These are phyloP conservation scores for Orbilia blumenaviensis DNA, from an alignment of 2,329 filamentous ascomycete species.

Conservation along the genomic window DNA sequence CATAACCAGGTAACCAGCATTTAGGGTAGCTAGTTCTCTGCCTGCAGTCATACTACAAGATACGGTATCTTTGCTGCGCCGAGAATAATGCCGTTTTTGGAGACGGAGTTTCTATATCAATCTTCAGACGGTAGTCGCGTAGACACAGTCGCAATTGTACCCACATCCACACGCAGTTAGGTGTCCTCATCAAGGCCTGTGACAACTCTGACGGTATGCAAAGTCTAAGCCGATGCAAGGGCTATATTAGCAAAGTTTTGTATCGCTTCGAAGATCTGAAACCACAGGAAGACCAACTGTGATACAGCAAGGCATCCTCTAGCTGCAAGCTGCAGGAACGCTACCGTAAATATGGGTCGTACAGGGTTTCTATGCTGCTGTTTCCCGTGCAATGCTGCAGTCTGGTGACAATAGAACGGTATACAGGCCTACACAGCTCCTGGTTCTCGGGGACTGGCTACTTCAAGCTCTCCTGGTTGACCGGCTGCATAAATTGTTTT, in stretches of 20 bases:
- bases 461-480: background rate
- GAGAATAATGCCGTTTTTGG: background rate
- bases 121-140: conserved; percentile 7
- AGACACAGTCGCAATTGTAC: conserved; percentile 3
- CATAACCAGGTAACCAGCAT: background rate
- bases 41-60: conserved; percentile 36
- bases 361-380: conserved; percentile 12
- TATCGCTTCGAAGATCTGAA: conserved; percentile 32
- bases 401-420: conserved; percentile 21
- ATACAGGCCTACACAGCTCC: conserved; percentile 18
- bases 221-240: conserved; percentile 38
- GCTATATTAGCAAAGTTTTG: conserved; percentile 10
- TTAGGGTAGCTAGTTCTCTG: background rate
- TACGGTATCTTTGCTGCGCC: conserved; percentile 12
- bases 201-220: conserved; percentile 1
- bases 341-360: conserved; percentile 12
- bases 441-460: background rate
- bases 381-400: conserved; percentile 5
- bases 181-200: background rate
- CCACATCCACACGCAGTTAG: conserved; percentile 14
- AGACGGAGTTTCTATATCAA: conserved; percentile 35
- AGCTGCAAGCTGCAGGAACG: conserved; percentile 45
- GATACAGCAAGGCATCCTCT: conserved; percentile 23
- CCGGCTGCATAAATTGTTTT: background rate
- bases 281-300: conserved; percentile 25